Evolutionary conservation across 257 asterid genomes (phyloP).

Genomic region (Solanum phureja): DNA sequence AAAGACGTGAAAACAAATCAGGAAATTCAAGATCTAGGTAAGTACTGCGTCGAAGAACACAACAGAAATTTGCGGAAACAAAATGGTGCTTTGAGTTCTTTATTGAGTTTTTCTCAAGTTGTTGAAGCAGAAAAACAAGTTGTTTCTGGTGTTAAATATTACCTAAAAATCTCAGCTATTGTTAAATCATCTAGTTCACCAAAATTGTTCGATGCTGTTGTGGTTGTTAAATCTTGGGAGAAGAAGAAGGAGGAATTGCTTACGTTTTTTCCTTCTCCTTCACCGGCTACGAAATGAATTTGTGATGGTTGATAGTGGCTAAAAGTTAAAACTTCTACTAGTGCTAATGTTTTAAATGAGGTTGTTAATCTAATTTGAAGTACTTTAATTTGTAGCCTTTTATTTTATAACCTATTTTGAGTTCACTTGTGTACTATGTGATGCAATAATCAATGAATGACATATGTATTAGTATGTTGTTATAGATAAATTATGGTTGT

Average conservation of each 20-base stretch:
- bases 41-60: slow-evolving; percentile 15
- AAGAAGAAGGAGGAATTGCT: slow-evolving; percentile 21
- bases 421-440: not conserved
- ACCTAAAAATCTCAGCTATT: slow-evolving; percentile 43
- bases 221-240: slow-evolving; percentile 47
- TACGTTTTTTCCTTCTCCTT: slow-evolving; percentile 24
- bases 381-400: not conserved
- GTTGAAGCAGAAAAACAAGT: slow-evolving; percentile 68
- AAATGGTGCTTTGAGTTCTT: not conserved
- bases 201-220: slow-evolving; percentile 36
- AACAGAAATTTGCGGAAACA: slow-evolving; percentile 11
- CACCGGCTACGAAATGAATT: slow-evolving; percentile 9
- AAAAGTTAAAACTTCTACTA: not conserved
- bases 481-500: not conserved
- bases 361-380: not conserved
- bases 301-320: not conserved
- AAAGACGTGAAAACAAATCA: not conserved
- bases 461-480: not conserved
- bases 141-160: slow-evolving; percentile 62
- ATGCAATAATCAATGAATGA: not conserved
- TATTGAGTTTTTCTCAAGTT: slow-evolving; percentile 34
- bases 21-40: slow-evolving; percentile 7
- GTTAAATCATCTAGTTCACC: not conserved
- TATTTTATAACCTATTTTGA: not conserved
- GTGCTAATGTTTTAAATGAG: not conserved